Evolutionary conservation across 768 basidiomycete genomes (phyloP), one percentile per base, ranked within the genome.

Genomic region (Hygrophoropsis aurantiaca): DNA sequence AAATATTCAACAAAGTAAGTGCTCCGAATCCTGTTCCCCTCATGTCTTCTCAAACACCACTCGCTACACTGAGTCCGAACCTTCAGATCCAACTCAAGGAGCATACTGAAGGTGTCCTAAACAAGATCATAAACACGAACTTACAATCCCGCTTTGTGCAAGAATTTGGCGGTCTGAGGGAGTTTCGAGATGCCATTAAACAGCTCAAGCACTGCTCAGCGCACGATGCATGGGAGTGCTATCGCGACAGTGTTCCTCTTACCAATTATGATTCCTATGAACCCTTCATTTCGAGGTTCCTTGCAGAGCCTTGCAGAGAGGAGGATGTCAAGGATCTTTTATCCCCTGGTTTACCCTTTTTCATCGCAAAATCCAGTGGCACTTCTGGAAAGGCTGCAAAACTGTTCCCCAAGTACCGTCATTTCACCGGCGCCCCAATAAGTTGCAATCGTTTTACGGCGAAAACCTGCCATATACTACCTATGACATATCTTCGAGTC

Each of bases 251-350:
- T 23, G 11, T 58, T 42, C 57, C 57, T 24, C 34, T 61, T 32
- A 58, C 57, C 2, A 16, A 19, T 19, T 61, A 60, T 11, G 59
- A 61, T 18, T 19, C 57, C 20, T 60, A 54, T 37, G 49, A 55
- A 25, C 54, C 59, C 0, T 54, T 51, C 16, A 4, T 61, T 23
- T 27, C 34, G 38, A 50, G 27, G 23, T 46, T 61, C 18, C 42
- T 48, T 36, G 30, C 27, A 5, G 42, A 16, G 36, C 36, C 41
- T 10, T 20, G 50, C 8, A 15, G 20, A n/a, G 42, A 42, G 16
- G 20, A 27, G 13, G 60, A 61, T 15, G 50, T 54, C 46, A 49
- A 49, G 30, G 49, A 59, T 42, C 48, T 61, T 48, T 57, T 61
- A 40, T 56, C 57, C 2, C 57, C 55, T 5, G 60, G 59, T 0